phyloP scores from a whole-genome alignment of 179 eudicot genomes.

The Spergularia azorica region DNA sequence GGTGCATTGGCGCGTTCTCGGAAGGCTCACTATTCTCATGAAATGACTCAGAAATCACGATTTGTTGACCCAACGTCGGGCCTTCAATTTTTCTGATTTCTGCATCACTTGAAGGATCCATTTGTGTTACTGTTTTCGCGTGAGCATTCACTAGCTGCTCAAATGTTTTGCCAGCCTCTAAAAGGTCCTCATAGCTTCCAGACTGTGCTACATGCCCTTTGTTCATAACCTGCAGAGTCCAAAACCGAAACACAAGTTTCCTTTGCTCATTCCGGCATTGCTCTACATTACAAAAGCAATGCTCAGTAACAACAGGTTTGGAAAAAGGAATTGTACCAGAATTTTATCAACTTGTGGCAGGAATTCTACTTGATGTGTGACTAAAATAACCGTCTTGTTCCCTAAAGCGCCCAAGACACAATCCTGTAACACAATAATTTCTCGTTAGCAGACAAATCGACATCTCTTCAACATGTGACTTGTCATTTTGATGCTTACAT shows the following conservation, averaged over 20 bases:
- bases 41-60: conserved; percentile 15
- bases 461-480: neutral
- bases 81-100: conserved; percentile 7
- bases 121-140: conserved; percentile 28
- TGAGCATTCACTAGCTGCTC: conserved; percentile 62
- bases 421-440: conserved; percentile 28
- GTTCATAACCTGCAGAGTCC: conserved; percentile 51
- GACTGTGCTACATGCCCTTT: conserved; percentile 60
- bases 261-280: neutral
- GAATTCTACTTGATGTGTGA: conserved; percentile 55
- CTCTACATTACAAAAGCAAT: neutral
- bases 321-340: conserved; percentile 26
- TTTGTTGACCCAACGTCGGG: conserved; percentile 11
- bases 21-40: neutral
- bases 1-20: conserved; percentile 4
- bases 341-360: conserved; percentile 39
- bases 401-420: conserved; percentile 40
- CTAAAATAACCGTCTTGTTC: conserved; percentile 40
- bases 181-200: conserved; percentile 48
- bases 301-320: neutral
- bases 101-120: conserved; percentile 13
- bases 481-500: conserved; percentile 33
- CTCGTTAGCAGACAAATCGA: conserved; percentile 1
- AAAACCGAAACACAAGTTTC: neutral
- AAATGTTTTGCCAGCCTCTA: conserved; percentile 51